Evolutionary conservation across 2,329 filamentous ascomycete species (phyloP).

Genomic region (Epichloe scottii): DNA sequence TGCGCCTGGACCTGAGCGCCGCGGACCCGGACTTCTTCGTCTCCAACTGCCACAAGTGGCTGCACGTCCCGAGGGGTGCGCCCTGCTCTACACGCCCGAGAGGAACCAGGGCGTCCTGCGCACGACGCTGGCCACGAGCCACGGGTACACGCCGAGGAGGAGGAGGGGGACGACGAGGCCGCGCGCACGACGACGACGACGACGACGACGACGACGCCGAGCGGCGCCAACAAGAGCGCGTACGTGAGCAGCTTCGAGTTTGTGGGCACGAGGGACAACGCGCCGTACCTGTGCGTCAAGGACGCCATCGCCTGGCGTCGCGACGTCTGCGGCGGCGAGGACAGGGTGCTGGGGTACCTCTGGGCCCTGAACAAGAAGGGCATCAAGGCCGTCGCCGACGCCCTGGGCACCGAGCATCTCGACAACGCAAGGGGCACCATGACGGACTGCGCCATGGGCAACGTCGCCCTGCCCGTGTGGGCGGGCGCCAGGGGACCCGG

Average conservation of each 20-base stretch:
- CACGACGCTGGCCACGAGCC: conserved; percentile 66
- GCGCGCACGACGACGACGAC: conserved; percentile 6
- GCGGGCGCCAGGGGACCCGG: conserved; percentile 12
- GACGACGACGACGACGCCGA: no score
- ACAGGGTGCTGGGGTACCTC: conserved; percentile 51
- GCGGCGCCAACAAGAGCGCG: no score
- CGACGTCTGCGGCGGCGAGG: conserved; percentile 61
- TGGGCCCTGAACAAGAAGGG: conserved; percentile 50
- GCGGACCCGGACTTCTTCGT: conserved; percentile 78
- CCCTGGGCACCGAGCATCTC: conserved; percentile 58
- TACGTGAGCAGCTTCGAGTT: conserved; percentile 67
- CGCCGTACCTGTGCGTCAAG: conserved; percentile 58
- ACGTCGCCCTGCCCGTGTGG: conserved; percentile 58
- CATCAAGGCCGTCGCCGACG: conserved; percentile 44
- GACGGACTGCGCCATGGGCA: conserved; percentile 56
- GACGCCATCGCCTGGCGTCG: conserved; percentile 60
- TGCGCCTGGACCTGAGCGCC: conserved; percentile 52
- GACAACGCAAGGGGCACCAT: conserved; percentile 52
- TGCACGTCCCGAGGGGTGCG: conserved; percentile 70
- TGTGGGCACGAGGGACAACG: conserved; percentile 61
- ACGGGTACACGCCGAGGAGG: conserved; percentile 51
- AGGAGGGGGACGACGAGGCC: neutral
- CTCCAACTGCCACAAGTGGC: conserved; percentile 86
- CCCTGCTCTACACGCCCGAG: conserved; percentile 65
- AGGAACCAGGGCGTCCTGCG: conserved; percentile 66